phyloP scores from a whole-genome alignment of 129 eudicot genomes.

The Tagetes erecta region DNA sequence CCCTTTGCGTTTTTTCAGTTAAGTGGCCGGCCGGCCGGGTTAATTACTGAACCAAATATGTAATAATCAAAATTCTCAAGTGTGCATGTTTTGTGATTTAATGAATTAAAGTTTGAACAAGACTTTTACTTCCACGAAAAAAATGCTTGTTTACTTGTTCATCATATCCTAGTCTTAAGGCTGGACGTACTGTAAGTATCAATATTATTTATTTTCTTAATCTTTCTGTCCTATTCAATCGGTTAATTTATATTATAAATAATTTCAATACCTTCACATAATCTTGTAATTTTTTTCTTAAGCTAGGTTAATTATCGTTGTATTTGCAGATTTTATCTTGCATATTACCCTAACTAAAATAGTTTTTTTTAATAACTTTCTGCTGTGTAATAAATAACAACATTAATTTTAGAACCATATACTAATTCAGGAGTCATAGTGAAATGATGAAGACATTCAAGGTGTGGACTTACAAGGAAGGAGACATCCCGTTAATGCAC shows the following conservation, averaged over 20 bases:
- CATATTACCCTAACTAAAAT: neutral
- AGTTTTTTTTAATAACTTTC: no score
- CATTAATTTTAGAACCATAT: no score
- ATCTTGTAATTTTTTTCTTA: no score
- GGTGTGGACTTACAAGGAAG: conserved; percentile 70
- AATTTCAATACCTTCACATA: neutral
- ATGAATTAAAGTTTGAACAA: neutral
- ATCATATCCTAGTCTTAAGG: neutral
- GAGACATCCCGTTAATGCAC: conserved; percentile 76
- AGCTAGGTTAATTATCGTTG: neutral
- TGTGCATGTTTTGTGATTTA: no score
- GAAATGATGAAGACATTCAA: conserved; percentile 74
- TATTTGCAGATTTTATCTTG: neutral
- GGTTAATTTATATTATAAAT: neutral
- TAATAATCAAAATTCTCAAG: no score
- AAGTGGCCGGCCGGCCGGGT: conserved; percentile 3
- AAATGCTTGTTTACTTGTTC: neutral
- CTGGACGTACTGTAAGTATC: neutral
- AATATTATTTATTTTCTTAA: neutral
- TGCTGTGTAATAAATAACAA: no score
- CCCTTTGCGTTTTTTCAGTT: conserved; percentile 37
- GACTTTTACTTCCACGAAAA: neutral
- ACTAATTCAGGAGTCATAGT: conserved; percentile 59
- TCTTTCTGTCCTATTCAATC: neutral
- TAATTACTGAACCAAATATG: no score